Evolutionary conservation across 169 alveolate genomes (phyloP).

Genomic region (Cryptosporidium ubiquitum): DNA sequence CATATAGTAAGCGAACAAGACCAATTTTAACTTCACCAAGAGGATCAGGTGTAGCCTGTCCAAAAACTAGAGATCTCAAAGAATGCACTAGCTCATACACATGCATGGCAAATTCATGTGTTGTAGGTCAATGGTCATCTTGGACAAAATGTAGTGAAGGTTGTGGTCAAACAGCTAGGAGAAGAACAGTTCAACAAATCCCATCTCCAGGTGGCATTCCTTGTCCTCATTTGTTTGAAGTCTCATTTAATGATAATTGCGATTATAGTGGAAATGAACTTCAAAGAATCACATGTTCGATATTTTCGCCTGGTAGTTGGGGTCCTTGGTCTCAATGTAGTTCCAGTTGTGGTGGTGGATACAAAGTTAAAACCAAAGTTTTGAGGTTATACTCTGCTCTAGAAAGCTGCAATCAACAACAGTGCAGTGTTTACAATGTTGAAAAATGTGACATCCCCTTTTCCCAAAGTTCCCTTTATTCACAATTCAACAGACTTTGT

Average conservation of each 20-base stretch:
- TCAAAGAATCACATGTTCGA: not conserved
- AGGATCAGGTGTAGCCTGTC: slow-evolving; percentile 39
- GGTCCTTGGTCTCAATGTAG: slow-evolving; percentile 34
- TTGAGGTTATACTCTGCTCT: not conserved
- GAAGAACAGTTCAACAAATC: slow-evolving; percentile 49
- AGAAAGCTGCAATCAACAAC: slow-evolving; percentile 4
- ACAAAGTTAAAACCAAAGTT: not conserved
- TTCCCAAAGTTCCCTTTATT: not conserved
- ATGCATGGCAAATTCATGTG: slow-evolving; percentile 20
- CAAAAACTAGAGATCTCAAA: slow-evolving; percentile 17
- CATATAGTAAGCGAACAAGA: slow-evolving; percentile 43
- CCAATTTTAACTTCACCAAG: slow-evolving; percentile 31
- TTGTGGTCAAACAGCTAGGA: not conserved
- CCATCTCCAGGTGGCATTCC: slow-evolving; percentile 57
- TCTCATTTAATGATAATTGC: not conserved
- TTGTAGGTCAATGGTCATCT: slow-evolving; percentile 45
- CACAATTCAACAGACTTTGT: slow-evolving; percentile 44
- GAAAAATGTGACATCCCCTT: not conserved
- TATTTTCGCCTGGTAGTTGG: not conserved
- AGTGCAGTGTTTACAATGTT: slow-evolving; percentile 15
- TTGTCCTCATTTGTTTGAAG: slow-evolving; percentile 40
- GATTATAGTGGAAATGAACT: too few species aligned
- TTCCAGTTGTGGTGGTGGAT: slow-evolving; percentile 46
- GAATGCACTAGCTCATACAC: slow-evolving; percentile 9
- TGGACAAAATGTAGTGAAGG: slow-evolving; percentile 19